Conservation (phyloP, 2,329 filamentous ascomycete genomes). For the Ophiostoma populinum region DNA sequence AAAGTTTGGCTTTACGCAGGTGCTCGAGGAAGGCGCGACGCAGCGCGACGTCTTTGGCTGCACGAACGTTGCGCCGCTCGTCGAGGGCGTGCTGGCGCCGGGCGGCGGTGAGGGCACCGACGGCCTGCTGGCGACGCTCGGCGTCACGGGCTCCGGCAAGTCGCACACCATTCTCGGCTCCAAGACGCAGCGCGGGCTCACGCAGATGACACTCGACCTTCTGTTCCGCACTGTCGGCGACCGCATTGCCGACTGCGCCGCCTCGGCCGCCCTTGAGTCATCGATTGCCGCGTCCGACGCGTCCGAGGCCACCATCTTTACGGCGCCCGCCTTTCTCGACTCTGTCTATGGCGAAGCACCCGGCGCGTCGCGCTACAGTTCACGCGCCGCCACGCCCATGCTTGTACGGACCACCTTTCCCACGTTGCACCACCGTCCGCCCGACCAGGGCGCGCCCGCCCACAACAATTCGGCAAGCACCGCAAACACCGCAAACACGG, state of each 20-base stretch:
- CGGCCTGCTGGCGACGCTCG: conserved; percentile 76
- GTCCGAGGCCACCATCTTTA: conserved; percentile 62
- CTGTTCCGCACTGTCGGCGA: conserved; percentile 67
- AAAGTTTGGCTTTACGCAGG: conserved; percentile 82
- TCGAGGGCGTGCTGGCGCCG: conserved; percentile 65
- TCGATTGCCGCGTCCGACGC: conserved; percentile 62
- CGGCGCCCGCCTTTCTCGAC: conserved; percentile 64
- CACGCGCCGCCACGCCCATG: conserved; percentile 53
- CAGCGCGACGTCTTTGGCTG: conserved; percentile 79
- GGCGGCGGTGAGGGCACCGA: conserved; percentile 66
- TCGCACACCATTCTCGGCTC: conserved; percentile 92
- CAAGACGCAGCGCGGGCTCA: conserved; percentile 69
- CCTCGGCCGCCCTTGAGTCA: conserved; percentile 45
- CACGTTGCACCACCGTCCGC: no score
- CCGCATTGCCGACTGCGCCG: conserved; percentile 47
- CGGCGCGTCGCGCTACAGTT: conserved; percentile 39
- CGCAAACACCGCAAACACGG: no score
- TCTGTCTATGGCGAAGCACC: conserved; percentile 51
- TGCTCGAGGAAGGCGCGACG: conserved; percentile 73
- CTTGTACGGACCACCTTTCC: conserved; percentile 36
- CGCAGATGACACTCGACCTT: conserved; percentile 79
- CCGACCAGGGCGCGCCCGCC: no score
- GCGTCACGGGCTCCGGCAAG: conserved; percentile 95
- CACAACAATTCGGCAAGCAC: no score
- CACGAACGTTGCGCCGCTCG: conserved; percentile 54